phyloP scores from a whole-genome alignment of 225 moss, liverwort and hornwort species.

The Thuidium tamariscinum region DNA sequence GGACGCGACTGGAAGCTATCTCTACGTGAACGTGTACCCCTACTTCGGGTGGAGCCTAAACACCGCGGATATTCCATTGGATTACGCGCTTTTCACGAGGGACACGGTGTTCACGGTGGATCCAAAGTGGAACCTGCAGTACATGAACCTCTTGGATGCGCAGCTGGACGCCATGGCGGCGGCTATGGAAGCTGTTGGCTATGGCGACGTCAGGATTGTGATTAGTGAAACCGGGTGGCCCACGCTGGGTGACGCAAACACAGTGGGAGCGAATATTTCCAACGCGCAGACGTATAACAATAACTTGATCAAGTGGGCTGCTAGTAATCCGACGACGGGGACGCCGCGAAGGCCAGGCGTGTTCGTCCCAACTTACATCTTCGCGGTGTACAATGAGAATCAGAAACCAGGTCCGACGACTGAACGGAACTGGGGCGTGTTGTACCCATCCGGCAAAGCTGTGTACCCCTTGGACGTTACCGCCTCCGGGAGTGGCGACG shows the following conservation, averaged over 20 bases:
- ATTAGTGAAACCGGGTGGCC: conserved; percentile 86
- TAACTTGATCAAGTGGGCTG: conserved; percentile 20
- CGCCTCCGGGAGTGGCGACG: neutral
- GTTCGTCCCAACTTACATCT: conserved; percentile 41
- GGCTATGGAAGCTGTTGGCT: conserved; percentile 54
- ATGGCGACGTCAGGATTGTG: conserved; percentile 37
- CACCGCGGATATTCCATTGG: conserved; percentile 38
- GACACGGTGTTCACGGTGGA: conserved; percentile 33
- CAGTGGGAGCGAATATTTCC: conserved; percentile 38
- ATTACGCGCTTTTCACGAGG: conserved; percentile 55
- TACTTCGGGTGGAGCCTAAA: conserved; percentile 57
- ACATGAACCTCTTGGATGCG: conserved; percentile 51
- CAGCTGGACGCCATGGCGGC: conserved; percentile 73
- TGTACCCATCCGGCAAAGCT: conserved; percentile 14
- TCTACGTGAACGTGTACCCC: conserved; percentile 73
- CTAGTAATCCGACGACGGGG: conserved; percentile 12
- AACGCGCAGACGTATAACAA: conserved; percentile 42
- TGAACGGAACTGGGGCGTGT: conserved; percentile 37
- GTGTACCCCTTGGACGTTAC: conserved; percentile 19
- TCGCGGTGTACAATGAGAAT: conserved; percentile 38
- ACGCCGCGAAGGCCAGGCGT: conserved; percentile 25
- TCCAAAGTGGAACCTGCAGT: conserved; percentile 7
- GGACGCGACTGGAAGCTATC: conserved; percentile 26
- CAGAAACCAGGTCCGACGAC: conserved; percentile 22
- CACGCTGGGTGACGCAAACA: conserved; percentile 26